Base-by-base conservation (phyloP, 1,139 yeast genomes). In the Protomyces inundatus region DNA sequence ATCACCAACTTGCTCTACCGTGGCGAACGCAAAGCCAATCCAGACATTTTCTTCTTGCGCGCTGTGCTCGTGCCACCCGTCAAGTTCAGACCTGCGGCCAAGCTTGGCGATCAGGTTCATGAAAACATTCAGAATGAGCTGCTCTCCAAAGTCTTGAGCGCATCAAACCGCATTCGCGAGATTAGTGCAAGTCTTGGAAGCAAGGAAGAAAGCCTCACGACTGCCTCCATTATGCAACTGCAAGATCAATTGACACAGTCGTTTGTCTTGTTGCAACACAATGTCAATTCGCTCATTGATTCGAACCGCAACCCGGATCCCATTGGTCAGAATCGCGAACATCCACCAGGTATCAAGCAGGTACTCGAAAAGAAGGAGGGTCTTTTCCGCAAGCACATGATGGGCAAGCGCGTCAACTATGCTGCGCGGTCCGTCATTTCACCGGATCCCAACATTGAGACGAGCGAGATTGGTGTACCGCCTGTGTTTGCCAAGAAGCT, bases 391-490 rank as follows among this genome's bases (percentile, higher is more conserved):
- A 93, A 91, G 76, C 97, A 95, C 73, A 93, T 95, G 98, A 95
- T 95, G 98, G 99, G 99, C 76, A 95, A 95, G 81, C 90, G 99
- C 80, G 99, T 95, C 67, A 95, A 95, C 75, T 91, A 88, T 73
- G 98, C 98, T 67, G 98, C 98, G 60, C 89, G 99, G 77, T 91
- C 98, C 12, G 99, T 95, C 71, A 95, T 95, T 77, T 91, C 98
- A 5, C 98, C 98, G 3, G 99, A 95, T 79, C 99, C 99, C 65
- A 93, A 88, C 79, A 82, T 95, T 72, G 98, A 93, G 78, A 93
- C 98, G 16, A 89, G 91, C 74, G 97, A 95, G 77, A 93, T 95
- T 73, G 99, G 98, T 78, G 95, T 95, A 62, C 99, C 99, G 48
- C 98, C 98, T 0, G 98, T 95, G 23, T 95, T 95, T 73, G 99